Conservation (phyloP, 352 stramenopile genomes). For the Phytophthora constricta region DNA sequence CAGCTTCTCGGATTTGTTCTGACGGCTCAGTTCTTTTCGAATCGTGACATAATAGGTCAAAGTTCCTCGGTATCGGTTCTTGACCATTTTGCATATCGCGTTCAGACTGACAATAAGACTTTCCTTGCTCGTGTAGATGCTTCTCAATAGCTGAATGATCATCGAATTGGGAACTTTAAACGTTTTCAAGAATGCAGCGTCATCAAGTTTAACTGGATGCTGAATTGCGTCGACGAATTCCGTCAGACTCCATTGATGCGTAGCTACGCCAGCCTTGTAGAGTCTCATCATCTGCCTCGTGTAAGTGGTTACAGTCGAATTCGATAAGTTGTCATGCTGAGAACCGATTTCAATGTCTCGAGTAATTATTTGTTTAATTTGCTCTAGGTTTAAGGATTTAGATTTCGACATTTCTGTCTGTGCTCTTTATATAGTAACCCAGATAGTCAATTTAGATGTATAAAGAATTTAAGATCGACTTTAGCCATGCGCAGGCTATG, state of each 20-base stretch:
- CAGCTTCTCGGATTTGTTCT: constrained; percentile 5
- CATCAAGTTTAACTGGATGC: constrained; percentile 3
- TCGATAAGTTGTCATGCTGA: constrained; percentile 1
- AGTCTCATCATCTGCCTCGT: not conserved
- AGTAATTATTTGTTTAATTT: constrained; percentile 9
- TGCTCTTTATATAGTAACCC: too few relatives aligned
- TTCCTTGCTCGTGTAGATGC: constrained; percentile 9
- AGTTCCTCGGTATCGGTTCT: not conserved
- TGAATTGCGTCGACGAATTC: constrained; percentile 2
- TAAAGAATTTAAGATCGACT: constrained; percentile 1
- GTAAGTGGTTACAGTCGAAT: not conserved
- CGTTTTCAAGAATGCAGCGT: not conserved
- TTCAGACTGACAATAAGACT: constrained; percentile 3
- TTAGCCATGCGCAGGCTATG: not conserved
- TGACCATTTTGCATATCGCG: constrained; percentile 5
- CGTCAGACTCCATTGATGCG: not conserved
- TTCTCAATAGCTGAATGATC: constrained; percentile 2
- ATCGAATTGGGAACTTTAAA: constrained; percentile 3
- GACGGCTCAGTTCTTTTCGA: constrained; percentile 5
- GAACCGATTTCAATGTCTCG: constrained; percentile 1
- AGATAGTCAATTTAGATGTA: constrained; percentile 11
- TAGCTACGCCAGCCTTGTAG: constrained; percentile 3
- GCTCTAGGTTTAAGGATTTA: constrained; percentile 1
- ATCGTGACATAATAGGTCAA: constrained; percentile 6
- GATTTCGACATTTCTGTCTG: constrained; percentile 12